These are phyloP conservation scores for Flagelloscypha sp. DNA, from an alignment of 768 basidiomycete species.

Conservation along the genomic window DNA sequence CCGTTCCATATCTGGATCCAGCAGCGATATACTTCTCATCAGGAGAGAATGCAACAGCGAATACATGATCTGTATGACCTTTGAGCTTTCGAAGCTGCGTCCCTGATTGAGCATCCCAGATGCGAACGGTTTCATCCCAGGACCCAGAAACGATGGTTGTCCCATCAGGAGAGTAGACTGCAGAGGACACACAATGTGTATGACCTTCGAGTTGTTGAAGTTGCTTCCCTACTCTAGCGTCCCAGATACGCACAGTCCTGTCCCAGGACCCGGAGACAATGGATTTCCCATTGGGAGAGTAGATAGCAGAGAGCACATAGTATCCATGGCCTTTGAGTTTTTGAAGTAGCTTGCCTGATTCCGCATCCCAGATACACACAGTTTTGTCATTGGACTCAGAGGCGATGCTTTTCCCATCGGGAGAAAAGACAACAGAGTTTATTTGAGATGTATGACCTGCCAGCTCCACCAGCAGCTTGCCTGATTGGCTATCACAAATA, in stretches of 20 bases:
- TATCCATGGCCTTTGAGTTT: not conserved
- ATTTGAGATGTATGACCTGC: slow-evolving; percentile 4
- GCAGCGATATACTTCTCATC: no score
- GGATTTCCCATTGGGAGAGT: not conserved
- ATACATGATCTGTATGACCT: not conserved
- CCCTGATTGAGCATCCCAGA: slow-evolving; percentile 3
- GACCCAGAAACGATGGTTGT: slow-evolving; percentile 3
- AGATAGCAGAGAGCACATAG: slow-evolving; percentile 1
- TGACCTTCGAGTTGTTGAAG: slow-evolving; percentile 2
- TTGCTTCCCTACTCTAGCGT: not conserved
- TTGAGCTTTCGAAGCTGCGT: not conserved
- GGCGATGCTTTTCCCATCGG: slow-evolving; percentile 3
- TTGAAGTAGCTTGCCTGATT: no score
- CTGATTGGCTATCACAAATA: not conserved
- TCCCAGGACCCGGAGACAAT: slow-evolving; percentile 6
- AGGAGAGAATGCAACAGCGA: not conserved
- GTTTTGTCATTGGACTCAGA: slow-evolving; percentile 4
- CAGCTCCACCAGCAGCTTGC: not conserved
- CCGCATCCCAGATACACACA: not conserved
- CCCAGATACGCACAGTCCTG: slow-evolving; percentile 8
- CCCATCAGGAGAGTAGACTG: slow-evolving; percentile 32
- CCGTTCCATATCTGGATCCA: no score
- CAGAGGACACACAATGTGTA: slow-evolving; percentile 17
- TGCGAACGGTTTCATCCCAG: slow-evolving; percentile 1
- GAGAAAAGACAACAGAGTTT: slow-evolving; percentile 8